phyloP scores from a whole-genome alignment of 2,329 filamentous ascomycete genomes.

The Diaporthe australafricana region DNA sequence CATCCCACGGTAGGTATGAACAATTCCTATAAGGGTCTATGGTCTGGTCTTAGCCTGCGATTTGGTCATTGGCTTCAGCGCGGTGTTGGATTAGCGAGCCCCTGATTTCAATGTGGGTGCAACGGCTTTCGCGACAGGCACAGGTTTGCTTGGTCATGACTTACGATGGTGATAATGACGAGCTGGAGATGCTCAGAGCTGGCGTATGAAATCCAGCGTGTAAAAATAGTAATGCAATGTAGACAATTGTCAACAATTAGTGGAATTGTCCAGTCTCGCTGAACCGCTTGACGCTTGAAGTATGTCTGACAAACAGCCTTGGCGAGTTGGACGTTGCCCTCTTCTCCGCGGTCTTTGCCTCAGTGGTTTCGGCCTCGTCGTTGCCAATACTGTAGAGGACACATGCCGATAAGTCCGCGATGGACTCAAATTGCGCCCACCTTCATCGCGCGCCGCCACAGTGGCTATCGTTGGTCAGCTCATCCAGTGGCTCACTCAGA shows the following conservation, averaged over 20 bases:
- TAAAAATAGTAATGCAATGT: conserved; percentile 29
- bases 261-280: conserved; percentile 12
- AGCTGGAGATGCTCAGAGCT: conserved; percentile 21
- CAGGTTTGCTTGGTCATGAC: conserved; percentile 41
- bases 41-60: conserved; percentile 49
- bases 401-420: background rate
- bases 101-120: conserved; percentile 38
- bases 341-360: too few species aligned
- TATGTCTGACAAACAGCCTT: too few species aligned
- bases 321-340: too few species aligned
- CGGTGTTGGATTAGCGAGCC: conserved; percentile 61
- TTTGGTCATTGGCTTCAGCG: conserved; percentile 54
- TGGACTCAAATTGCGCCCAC: too few species aligned
- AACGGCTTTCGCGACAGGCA: conserved; percentile 46
- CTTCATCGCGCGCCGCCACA: background rate
- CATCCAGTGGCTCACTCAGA: background rate
- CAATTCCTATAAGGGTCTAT: conserved; percentile 52
- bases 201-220: conserved; percentile 27
- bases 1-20: conserved; percentile 60
- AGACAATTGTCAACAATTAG: background rate
- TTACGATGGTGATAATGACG: conserved; percentile 37
- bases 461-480: background rate
- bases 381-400: background rate
- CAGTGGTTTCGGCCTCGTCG: background rate
- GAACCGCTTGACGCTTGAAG: too few species aligned